Percentiles rank a stretch among this genome's conserved stretches.
Conservation (phyloP, 2,329 filamentous ascomycete genomes). For the Graphilbum sp. region DNA sequence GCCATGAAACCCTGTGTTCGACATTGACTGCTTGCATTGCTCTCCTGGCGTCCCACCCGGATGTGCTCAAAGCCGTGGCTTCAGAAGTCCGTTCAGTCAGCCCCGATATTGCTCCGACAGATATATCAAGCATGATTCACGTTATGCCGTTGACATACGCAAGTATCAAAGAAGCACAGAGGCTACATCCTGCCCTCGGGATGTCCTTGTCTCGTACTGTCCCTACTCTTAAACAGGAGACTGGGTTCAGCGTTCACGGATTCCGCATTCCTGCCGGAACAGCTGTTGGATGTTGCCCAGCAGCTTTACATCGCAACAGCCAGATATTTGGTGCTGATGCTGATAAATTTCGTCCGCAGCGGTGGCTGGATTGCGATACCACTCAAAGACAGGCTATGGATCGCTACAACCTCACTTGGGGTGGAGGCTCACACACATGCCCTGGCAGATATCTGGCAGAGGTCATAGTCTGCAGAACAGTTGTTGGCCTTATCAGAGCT, state of each 20-base stretch:
- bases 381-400: slow-evolving; percentile 23
- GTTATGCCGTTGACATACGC: slow-evolving; percentile 23
- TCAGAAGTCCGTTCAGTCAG: slow-evolving; percentile 13
- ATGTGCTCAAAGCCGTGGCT: slow-evolving; percentile 16
- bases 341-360: slow-evolving; percentile 24
- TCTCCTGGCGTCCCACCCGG: slow-evolving; percentile 24
- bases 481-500: slow-evolving; percentile 23
- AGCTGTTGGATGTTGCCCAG: slow-evolving; percentile 33
- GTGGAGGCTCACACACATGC: slow-evolving; percentile 32
- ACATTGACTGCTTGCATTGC: slow-evolving; percentile 31
- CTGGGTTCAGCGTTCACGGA: no score
- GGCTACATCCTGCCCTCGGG: slow-evolving; percentile 32
- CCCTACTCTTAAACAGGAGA: no score
- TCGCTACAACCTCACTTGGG: slow-evolving; percentile 32
- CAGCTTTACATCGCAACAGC: slow-evolving; percentile 30
- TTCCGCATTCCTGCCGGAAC: slow-evolving; percentile 25
- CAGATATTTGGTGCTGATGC: slow-evolving; percentile 32
- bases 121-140: not conserved
- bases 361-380: slow-evolving; percentile 26
- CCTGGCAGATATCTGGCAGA: slow-evolving; percentile 35
- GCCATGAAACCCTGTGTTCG: slow-evolving; percentile 37
- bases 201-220: slow-evolving; percentile 33
- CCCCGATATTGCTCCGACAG: not conserved
- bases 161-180: slow-evolving; percentile 32
- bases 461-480: slow-evolving; percentile 27